These are phyloP conservation scores for Planoprotostelium fungivorum DNA, from an alignment of 78 protist species.

Conservation along the genomic window DNA sequence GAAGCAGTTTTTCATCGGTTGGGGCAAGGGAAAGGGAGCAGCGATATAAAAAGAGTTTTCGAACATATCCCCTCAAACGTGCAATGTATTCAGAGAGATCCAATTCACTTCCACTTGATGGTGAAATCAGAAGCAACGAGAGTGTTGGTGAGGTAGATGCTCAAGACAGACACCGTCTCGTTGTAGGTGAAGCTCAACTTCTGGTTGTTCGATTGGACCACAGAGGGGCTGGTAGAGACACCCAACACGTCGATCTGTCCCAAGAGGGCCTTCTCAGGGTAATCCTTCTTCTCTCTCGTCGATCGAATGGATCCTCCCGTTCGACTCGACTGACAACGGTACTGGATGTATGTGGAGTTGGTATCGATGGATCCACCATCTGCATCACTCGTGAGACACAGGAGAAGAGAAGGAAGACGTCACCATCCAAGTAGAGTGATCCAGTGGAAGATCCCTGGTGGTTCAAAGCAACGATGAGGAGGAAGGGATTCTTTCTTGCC, in stretches of 20 bases:
- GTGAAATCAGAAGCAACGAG: neutral
- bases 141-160: neutral
- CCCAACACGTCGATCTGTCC: neutral
- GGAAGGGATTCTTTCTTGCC: constrained; percentile 11
- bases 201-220: neutral
- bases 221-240: neutral
- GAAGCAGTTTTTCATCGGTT: neutral
- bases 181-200: neutral
- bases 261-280: neutral
- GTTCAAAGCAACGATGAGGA: constrained; percentile 18
- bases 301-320: no score
- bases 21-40: no score
- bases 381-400: neutral
- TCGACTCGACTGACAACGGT: neutral
- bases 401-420: neutral
- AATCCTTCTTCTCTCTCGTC: neutral
- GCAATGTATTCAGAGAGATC: neutral
- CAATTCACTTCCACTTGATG: neutral
- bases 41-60: no score
- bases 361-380: neutral
- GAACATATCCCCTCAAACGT: neutral
- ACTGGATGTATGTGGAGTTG: neutral
- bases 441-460: constrained; percentile 7
- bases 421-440: constrained; percentile 34
- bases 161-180: neutral